Evolutionary conservation across 352 stramenopile genomes (phyloP).

Genomic region (Globisporangium canariense): DNA sequence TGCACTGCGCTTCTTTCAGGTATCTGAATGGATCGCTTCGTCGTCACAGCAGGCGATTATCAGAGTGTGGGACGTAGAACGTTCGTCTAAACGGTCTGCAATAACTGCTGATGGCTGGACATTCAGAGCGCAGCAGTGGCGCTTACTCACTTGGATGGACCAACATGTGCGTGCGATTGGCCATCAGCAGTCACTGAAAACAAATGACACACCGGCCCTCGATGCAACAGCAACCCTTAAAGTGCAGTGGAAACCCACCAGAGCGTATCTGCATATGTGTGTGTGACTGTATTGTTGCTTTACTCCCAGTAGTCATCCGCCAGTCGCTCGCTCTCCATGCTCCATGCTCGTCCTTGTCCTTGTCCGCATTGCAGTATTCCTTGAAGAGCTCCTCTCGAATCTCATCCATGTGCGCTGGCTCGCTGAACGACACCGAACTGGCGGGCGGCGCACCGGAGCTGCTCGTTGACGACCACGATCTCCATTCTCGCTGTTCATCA

Average conservation of each 20-base stretch:
- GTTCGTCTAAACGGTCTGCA: not conserved
- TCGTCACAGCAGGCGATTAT: not conserved
- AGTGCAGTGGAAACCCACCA: not conserved
- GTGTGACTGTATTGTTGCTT: constrained; percentile 1
- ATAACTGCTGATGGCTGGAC: not conserved
- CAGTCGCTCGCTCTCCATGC: not conserved
- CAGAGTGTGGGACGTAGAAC: not conserved
- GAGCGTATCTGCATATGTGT: constrained; percentile 3
- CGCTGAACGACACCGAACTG: not conserved
- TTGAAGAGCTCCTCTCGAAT: not conserved
- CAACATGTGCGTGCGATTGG: not conserved
- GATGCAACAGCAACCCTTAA: not conserved
- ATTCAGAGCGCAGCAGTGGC: not conserved
- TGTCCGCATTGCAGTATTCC: not conserved
- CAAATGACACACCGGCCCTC: not conserved
- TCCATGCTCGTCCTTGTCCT: not conserved
- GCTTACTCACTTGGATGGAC: not conserved
- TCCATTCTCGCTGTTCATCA: not conserved
- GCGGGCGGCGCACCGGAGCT: not conserved
- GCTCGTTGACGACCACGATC: not conserved
- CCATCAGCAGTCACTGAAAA: not conserved
- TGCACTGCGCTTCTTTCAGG: not conserved
- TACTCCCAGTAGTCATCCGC: not conserved
- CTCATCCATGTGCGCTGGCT: no score
- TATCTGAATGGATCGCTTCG: constrained; percentile 1